phyloP scores from a whole-genome alignment of 768 basidiomycete genomes.

The Clathrus columnatus region DNA sequence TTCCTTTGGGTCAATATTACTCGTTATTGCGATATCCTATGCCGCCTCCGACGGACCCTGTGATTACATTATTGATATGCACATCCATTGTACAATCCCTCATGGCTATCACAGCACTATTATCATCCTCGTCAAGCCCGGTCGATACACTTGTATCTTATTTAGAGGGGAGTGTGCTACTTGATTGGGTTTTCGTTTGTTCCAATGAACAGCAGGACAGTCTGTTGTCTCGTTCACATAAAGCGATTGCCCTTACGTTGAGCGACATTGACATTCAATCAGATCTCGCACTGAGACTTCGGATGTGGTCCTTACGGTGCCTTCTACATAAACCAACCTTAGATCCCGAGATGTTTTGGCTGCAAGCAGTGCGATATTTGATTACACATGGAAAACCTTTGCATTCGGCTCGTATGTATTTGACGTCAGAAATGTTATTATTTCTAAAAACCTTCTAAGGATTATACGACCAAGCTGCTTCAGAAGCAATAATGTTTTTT shows the following conservation, averaged over 20 bases:
- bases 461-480: not conserved
- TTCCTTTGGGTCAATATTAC: not conserved
- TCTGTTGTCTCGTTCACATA: constrained; percentile 53
- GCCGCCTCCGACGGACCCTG: constrained; percentile 31
- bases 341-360: constrained; percentile 57
- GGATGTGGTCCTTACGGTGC: constrained; percentile 38
- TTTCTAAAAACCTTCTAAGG: not conserved
- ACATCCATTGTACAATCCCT: constrained; percentile 53
- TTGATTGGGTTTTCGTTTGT: constrained; percentile 36
- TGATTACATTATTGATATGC: constrained; percentile 44
- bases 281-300: constrained; percentile 26
- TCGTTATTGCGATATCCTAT: constrained; percentile 27
- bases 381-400: constrained; percentile 1
- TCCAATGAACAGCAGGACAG: constrained; percentile 48
- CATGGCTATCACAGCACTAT: constrained; percentile 20
- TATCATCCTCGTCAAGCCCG: not conserved
- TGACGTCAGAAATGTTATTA: not conserved
- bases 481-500: not conserved
- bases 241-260: constrained; percentile 32
- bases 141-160: not conserved
- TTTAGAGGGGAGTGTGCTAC: constrained; percentile 20
- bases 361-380: constrained; percentile 31
- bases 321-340: constrained; percentile 37
- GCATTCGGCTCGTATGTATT: not conserved
- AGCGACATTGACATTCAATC: constrained; percentile 16